Evolutionary conservation across 2,329 filamentous ascomycete species (phyloP).

Genomic region (Dothidotthia symphoricarpi): DNA sequence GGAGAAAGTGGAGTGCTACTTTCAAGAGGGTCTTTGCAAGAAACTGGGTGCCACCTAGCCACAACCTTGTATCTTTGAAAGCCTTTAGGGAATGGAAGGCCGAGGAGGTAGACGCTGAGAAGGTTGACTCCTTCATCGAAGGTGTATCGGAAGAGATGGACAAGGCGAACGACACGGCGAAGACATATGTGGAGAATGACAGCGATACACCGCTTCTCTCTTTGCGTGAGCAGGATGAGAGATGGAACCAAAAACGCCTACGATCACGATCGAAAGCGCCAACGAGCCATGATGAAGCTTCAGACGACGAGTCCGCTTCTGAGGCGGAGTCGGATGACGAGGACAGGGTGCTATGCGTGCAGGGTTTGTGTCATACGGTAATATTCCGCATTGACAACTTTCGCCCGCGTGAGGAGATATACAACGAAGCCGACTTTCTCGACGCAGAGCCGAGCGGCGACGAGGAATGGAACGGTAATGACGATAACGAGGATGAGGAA

Average conservation of each 20-base stretch:
- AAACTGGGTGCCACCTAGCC: slow-evolving; percentile 45
- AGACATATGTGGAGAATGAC: slow-evolving; percentile 15
- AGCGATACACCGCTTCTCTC: slow-evolving; percentile 31
- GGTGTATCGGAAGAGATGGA: slow-evolving; percentile 10
- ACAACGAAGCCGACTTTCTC: slow-evolving; percentile 70
- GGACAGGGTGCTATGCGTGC: slow-evolving; percentile 47
- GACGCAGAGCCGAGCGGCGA: slow-evolving; percentile 59
- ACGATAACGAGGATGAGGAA: slow-evolving; percentile 47
- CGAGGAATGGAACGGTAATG: slow-evolving; percentile 59
- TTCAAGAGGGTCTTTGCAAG: slow-evolving; percentile 67
- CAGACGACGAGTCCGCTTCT: slow-evolving; percentile 27
- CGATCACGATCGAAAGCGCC: slow-evolving; percentile 28
- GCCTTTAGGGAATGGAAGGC: slow-evolving; percentile 46
- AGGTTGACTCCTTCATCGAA: slow-evolving; percentile 30
- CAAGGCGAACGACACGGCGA: slow-evolving; percentile 3
- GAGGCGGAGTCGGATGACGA: slow-evolving; percentile 14
- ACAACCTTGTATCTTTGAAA: slow-evolving; percentile 44
- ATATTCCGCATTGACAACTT: slow-evolving; percentile 74
- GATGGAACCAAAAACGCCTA: slow-evolving; percentile 33
- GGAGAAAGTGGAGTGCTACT: slow-evolving; percentile 72
- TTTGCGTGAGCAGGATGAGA: slow-evolving; percentile 20
- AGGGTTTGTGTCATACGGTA: slow-evolving; percentile 69
- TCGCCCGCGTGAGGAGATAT: slow-evolving; percentile 66
- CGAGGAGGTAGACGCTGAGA: slow-evolving; percentile 6
- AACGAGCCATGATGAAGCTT: slow-evolving; percentile 31